Evolutionary conservation across 129 eudicot genomes (phyloP), one percentile per base, ranked within the genome.

Genomic region (Chrysanthemum seticuspe): DNA sequence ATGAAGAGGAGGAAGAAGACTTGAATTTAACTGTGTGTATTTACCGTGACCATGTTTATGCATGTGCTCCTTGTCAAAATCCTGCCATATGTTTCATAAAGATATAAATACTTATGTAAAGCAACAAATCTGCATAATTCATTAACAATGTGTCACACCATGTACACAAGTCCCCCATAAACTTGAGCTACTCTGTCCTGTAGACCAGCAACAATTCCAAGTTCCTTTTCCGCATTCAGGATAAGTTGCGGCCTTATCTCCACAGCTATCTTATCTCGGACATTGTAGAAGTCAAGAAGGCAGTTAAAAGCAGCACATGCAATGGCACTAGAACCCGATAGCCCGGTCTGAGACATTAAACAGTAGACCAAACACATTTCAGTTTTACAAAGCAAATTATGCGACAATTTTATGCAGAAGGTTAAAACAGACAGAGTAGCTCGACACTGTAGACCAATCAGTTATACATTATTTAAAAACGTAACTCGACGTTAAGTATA

Each of bases 141-240:
- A 16, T 55, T 5, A 5, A 7, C 66, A 0, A 40, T 70, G 23
- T 7, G 31, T 36, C 88, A 55, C 73, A 95, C 99, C 99, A 95
- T 95, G 82, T 86, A 90, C 34, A 95, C 96, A 44, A 95, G 84
- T 49, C 99, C 99, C 1, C 99, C 97, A 65, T 90, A 95, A 72
- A 95, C 97, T 80, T 95, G 99, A 45, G 99, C 99, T 52, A 95
- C 99, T 79, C 99, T 84, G 54, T 95, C 99, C 64, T 95, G 99
- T 9, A 95, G 84, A 78, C 99, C 99, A 67, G 99, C 99, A 83
- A 90, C 91, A 80, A 95, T 95, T 68, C 99, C 99, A 50, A 95
- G 97, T 81, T 95, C 99, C 67, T 86, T 88, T 84, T 95, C 99
- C 4, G 99, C 97, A 69, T 81, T 82, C 10, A 95, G 90, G 76